These are phyloP conservation scores for Geosiphon pyriformis DNA, from an alignment of 192 early-diverging fungal species.

Conservation along the genomic window DNA sequence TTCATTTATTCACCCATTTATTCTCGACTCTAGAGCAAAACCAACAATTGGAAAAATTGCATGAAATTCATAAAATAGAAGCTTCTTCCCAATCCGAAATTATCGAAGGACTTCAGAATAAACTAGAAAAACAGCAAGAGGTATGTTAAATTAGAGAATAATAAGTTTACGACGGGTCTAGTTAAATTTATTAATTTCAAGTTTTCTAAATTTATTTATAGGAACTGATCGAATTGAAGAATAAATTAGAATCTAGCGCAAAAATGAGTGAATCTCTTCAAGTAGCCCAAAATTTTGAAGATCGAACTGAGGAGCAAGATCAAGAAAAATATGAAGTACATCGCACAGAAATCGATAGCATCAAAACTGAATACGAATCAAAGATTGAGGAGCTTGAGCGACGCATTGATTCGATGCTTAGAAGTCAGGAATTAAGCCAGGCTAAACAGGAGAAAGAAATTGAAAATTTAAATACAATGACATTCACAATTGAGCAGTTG, in stretches of 20 bases:
- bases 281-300: background rate
- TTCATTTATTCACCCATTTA: background rate
- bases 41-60: slow-evolving; percentile 26
- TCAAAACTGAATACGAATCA: slow-evolving; percentile 1
- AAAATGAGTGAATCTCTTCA: background rate
- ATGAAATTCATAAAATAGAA: slow-evolving; percentile 31
- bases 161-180: too few relatives aligned
- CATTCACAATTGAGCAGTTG: background rate
- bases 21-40: background rate
- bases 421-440: background rate
- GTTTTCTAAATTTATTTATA: background rate
- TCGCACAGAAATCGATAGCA: background rate
- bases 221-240: background rate
- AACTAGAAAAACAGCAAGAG: slow-evolving; percentile 28
- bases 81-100: slow-evolving; percentile 32
- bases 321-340: background rate
- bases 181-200: background rate
- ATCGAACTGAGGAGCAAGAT: slow-evolving; percentile 24
- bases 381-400: background rate
- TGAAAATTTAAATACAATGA: background rate
- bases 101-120: slow-evolving; percentile 36
- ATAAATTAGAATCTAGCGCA: background rate
- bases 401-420: background rate
- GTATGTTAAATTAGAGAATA: slow-evolving; percentile 16
- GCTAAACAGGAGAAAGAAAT: background rate